phyloP scores from a whole-genome alignment of 768 basidiomycete species.

The Mrakia blollopis region DNA sequence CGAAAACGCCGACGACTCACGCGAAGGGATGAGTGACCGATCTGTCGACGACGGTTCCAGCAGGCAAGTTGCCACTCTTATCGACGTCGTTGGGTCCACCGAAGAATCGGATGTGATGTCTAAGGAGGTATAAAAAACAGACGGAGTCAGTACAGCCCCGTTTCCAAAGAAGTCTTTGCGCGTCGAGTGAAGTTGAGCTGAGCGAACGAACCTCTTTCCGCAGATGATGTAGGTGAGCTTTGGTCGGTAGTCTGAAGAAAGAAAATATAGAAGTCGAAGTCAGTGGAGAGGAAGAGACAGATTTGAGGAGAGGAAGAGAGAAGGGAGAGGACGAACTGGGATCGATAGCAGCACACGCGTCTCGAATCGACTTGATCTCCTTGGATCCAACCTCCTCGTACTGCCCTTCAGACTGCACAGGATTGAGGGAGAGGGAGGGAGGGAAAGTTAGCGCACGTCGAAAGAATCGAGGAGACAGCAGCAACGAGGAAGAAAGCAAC shows the following conservation, averaged over 20 bases:
- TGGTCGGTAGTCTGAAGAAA: conserved; percentile 38
- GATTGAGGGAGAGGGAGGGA: not conserved
- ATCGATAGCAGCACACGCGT: conserved; percentile 38
- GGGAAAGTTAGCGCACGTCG: no score
- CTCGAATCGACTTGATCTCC: conserved; percentile 40
- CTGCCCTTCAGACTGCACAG: conserved; percentile 37
- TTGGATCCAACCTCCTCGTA: conserved; percentile 42
- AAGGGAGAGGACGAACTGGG: not conserved
- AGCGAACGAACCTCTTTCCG: conserved; percentile 36
- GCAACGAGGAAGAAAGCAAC: no score
- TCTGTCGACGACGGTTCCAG: conserved; percentile 14
- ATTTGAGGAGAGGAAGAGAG: not conserved
- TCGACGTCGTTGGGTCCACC: conserved; percentile 5
- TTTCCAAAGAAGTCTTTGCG: not conserved
- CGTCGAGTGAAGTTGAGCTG: no score
- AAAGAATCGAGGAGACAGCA: no score
- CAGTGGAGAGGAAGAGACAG: not conserved
- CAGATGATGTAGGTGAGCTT: conserved; percentile 42
- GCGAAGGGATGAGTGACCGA: not conserved
- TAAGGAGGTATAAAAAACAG: not conserved
- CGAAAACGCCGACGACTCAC: not conserved
- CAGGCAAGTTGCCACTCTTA: conserved; percentile 2
- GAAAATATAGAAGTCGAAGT: not conserved
- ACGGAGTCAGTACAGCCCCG: not conserved
- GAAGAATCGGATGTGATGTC: conserved; percentile 26